phyloP scores from a whole-genome alignment of 192 early-diverging fungal genomes.

The Gaertneriomyces sp. region DNA sequence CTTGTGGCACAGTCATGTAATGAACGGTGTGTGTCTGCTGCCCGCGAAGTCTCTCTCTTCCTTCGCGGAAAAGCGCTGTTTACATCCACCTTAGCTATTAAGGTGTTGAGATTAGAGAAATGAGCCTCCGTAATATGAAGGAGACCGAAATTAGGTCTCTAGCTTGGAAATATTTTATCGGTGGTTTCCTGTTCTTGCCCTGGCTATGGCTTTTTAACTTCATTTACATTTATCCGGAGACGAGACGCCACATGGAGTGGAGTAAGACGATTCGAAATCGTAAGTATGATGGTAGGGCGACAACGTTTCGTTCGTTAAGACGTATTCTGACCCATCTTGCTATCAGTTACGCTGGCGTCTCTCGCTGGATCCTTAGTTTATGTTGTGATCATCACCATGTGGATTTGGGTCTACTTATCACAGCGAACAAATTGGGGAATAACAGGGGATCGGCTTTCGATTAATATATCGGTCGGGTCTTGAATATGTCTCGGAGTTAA shows the following conservation, averaged over 20 bases:
- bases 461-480: conserved; percentile 31
- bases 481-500: neutral
- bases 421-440: conserved; percentile 58
- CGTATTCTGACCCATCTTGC: neutral
- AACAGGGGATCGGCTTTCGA: conserved; percentile 46
- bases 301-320: neutral
- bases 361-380: conserved; percentile 45
- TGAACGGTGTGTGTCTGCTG: too few relatives aligned
- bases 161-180: conserved; percentile 58
- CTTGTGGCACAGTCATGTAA: too few relatives aligned
- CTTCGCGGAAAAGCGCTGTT: too few relatives aligned
- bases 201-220: conserved; percentile 71
- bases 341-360: conserved; percentile 54
- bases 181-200: conserved; percentile 45
- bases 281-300: conserved; percentile 33
- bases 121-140: conserved; percentile 42
- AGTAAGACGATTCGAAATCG: conserved; percentile 49
- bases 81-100: too few relatives aligned
- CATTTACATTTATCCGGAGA: conserved; percentile 60
- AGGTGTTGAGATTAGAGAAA: neutral
- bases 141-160: conserved; percentile 55
- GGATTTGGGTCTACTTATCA: conserved; percentile 62
- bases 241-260: conserved; percentile 44
- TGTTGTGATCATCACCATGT: conserved; percentile 48
- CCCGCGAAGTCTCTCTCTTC: too few relatives aligned